phyloP scores from a whole-genome alignment of 495 filamentous ascomycete genomes.

The Penicillium macrosclerotiorum region DNA sequence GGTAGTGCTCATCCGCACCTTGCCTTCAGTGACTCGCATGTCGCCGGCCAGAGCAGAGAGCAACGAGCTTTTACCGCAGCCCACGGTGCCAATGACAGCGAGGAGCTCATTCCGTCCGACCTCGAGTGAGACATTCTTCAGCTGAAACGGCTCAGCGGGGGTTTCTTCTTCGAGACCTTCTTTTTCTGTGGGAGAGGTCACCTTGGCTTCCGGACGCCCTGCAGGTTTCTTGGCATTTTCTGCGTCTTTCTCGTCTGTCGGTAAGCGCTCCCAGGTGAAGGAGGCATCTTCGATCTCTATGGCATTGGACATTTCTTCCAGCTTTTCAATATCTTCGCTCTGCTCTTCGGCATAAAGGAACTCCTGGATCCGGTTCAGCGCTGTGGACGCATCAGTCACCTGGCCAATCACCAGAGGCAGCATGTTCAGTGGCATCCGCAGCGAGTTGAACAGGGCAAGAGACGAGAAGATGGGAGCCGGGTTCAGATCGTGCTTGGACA shows the following conservation, averaged over 20 bases:
- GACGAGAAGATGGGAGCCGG: constrained; percentile 89
- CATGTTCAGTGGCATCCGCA: constrained; percentile 85
- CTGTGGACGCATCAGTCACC: constrained; percentile 84
- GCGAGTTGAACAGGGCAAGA: constrained; percentile 84
- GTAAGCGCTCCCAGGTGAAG: constrained; percentile 91
- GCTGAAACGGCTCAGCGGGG: constrained; percentile 74
- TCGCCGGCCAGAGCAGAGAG: constrained; percentile 89
- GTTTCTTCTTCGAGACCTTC: constrained; percentile 43
- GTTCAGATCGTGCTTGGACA: constrained; percentile 66
- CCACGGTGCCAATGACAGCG: constrained; percentile 88
- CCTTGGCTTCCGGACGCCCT: constrained; percentile 24
- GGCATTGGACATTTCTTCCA: constrained; percentile 62
- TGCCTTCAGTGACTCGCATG: constrained; percentile 79
- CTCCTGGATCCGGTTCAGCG: constrained; percentile 78
- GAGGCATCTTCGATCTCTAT: constrained; percentile 68
- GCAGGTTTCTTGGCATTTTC: constrained; percentile 33
- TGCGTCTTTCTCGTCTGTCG: constrained; percentile 59
- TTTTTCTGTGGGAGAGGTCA: constrained; percentile 26
- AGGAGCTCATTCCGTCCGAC: constrained; percentile 80
- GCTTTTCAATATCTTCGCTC: constrained; percentile 65
- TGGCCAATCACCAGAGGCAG: constrained; percentile 86
- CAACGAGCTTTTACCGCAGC: constrained; percentile 88
- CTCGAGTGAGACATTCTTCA: constrained; percentile 69
- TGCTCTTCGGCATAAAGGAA: constrained; percentile 85
- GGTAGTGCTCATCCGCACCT: constrained; percentile 69